A percentile compares a stretch with the other conserved stretches of the same genome.
phyloP scores from a whole-genome alignment of 306 rosid species.

The Dryas alaskensis region DNA sequence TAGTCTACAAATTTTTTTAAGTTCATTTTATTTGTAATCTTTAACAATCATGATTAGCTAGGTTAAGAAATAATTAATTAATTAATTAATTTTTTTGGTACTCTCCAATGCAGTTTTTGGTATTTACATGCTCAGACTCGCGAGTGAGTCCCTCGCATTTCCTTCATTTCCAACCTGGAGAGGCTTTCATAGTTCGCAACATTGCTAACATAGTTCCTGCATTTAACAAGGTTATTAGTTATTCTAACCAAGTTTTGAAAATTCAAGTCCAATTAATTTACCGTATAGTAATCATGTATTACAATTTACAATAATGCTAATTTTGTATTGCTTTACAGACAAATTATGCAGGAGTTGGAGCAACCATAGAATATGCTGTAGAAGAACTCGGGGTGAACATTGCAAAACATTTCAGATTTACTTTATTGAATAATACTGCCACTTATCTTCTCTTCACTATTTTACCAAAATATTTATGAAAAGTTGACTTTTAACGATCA shows the following conservation, averaged over 20 bases:
- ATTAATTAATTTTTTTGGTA: background rate
- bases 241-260: background rate
- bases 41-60: too few relatives aligned
- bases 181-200: slow-evolving; percentile 63
- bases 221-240: slow-evolving; percentile 43
- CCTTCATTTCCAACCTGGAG: slow-evolving; percentile 60
- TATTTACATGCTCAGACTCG: slow-evolving; percentile 77
- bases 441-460: too few relatives aligned
- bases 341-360: slow-evolving; percentile 54
- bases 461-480: background rate
- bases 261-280: background rate
- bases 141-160: slow-evolving; percentile 57
- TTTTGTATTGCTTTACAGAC: slow-evolving; percentile 25
- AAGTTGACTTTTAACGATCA: background rate
- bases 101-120: slow-evolving; percentile 44
- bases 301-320: background rate
- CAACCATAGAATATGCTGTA: slow-evolving; percentile 62
- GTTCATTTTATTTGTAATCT: too few relatives aligned
- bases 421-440: too few relatives aligned
- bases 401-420: background rate
- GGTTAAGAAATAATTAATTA: too few relatives aligned
- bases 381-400: slow-evolving; percentile 37
- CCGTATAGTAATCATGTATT: background rate
- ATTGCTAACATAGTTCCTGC: slow-evolving; percentile 66
- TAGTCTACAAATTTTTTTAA: background rate